Evolutionary conservation across 2,329 filamentous ascomycete genomes (phyloP), one percentile per base, ranked within the genome.

Genomic region (Colletotrichum sp.): DNA sequence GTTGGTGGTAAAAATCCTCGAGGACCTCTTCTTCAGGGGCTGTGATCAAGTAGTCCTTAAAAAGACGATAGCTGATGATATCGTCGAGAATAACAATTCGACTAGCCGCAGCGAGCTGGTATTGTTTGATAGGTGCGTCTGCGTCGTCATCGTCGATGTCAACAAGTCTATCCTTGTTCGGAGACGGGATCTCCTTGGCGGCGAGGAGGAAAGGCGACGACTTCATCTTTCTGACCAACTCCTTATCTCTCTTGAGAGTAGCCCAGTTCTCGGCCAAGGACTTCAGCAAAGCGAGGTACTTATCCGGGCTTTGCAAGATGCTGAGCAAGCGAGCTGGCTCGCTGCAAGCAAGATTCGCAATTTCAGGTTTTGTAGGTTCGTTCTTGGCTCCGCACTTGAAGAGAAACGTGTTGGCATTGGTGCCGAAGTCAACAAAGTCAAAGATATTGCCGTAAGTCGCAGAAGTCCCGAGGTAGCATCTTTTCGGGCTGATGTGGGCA

Each of bases 401-500:
- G 22, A 99, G 86, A 81, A 99, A 99, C 0, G 94, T 89, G 80
- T 98, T 98, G 3, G 95, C 96, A 82, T 96, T 93, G 39, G 90
- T 87, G 0, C 96, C 96, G 85, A 98, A 99, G 82, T 98, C 95
- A 16, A 98, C 96, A 84, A 98, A 99, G 82, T 98, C 96, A 79
- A 99, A 98, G 36, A 99, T 98, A 36, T 98, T 94, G 13, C 92
- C 94, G 80, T 98, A 99, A 9, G 88, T 89, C 3, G 86, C 83
- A 8, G 90, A 92, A 32, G 78, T 93, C 11, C 97, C 97, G 3
- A 99, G 88, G 82, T 98, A 99, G 77, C 94, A 96, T 55, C 92
- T 89, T 61, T 90, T 90, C 7, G 97, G 96, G 19, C 91, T 89
- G 60, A 96, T 88, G 79, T 92, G 89, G 78, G 88, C 86, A 61